Base-by-base conservation (phyloP, 2,329 filamentous ascomycete genomes). In the Aspergillus fumigatiaffinis region DNA sequence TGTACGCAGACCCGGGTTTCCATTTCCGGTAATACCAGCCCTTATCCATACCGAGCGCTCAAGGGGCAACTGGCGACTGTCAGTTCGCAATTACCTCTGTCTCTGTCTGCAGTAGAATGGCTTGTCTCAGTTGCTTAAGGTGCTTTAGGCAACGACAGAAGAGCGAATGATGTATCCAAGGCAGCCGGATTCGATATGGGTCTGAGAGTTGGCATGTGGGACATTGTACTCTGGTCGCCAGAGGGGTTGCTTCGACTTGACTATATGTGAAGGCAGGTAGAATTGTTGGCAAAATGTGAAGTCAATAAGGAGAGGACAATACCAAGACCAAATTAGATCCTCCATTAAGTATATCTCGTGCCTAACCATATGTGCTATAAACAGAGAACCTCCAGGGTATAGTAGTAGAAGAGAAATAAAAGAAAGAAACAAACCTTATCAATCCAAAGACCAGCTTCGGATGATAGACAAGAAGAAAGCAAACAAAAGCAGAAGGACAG, bases 391-490 rank as follows among this genome's bases (percentile, higher is more conserved):
- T 38, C 32, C 14, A 17, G 32, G 23, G 44, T 14, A 47, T 14
- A 47, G 44, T 23, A 25, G n/a, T 46, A 21, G 42, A 23, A 10
- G n/a, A 23, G 42, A 21, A 23, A 46, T 20, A 46, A n/a, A 25
- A 25, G 23, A 23, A 49, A 51, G n/a, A 58, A 57, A 52, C 54
- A 47, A 53, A 51, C 51, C 28, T 53, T 53, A 44, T 56, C 42
- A 54, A 50, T 59, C 32, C 56, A 51, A 53, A 50, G 54, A 59
- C 52, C 60, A 51, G 54, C 44, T 38, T 52, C n/a, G 59, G 32
- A 29, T 29, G 42, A 42, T 50, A 54, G n/a, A 52, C 23, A 52
- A 52, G 14, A 38, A 44, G 28, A n/a, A n/a, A 9, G 20, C 41
- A 48, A 55, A 49, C 54, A 50, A 47, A 53, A 49, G 50, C 50